These are phyloP conservation scores for Cyclotella sp. DNA, from an alignment of 108 stramenopile genomes.

Conservation along the genomic window DNA sequence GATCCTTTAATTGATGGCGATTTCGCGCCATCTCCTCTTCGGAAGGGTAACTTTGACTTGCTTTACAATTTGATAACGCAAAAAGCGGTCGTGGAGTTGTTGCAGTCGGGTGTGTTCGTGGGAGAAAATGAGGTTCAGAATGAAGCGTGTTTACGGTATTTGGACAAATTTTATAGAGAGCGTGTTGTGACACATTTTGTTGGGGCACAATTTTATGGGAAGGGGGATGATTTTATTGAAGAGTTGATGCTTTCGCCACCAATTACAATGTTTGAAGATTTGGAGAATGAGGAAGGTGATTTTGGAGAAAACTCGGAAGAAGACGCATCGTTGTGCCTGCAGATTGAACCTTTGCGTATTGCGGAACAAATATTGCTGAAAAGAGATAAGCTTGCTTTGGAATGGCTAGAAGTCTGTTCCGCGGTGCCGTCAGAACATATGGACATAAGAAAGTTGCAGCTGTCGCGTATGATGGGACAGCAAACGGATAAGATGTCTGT, in stretches of 20 bases:
- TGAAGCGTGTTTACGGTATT: slow-evolving; percentile 39
- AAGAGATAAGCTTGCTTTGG: slow-evolving; percentile 64
- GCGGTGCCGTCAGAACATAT: slow-evolving; percentile 60
- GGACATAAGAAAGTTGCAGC: slow-evolving; percentile 61
- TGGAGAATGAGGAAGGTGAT: slow-evolving; percentile 11
- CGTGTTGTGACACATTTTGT: slow-evolving; percentile 60
- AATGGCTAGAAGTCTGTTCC: slow-evolving; percentile 62
- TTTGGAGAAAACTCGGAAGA: neutral
- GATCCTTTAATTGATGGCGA: slow-evolving; percentile 37
- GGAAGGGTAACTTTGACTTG: slow-evolving; percentile 83
- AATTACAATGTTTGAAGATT: slow-evolving; percentile 34
- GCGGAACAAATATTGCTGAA: slow-evolving; percentile 65
- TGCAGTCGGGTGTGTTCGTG: slow-evolving; percentile 45
- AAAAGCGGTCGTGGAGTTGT: slow-evolving; percentile 63
- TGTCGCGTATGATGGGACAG: slow-evolving; percentile 52
- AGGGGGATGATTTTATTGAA: slow-evolving; percentile 78
- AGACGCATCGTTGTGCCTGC: slow-evolving; percentile 10
- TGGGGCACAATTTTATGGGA: slow-evolving; percentile 68
- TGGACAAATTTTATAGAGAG: slow-evolving; percentile 59
- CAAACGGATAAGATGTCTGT: slow-evolving; percentile 11
- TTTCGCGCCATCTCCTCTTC: slow-evolving; percentile 62
- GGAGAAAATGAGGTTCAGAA: slow-evolving; percentile 34
- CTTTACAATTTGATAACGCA: slow-evolving; percentile 66
- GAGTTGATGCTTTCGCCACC: slow-evolving; percentile 64
- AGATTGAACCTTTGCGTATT: slow-evolving; percentile 67